Evolutionary conservation across 202 grass and related monocot species (phyloP), one percentile per base, ranked within the genome.

Genomic region (Miscanthus sacchariflorus): DNA sequence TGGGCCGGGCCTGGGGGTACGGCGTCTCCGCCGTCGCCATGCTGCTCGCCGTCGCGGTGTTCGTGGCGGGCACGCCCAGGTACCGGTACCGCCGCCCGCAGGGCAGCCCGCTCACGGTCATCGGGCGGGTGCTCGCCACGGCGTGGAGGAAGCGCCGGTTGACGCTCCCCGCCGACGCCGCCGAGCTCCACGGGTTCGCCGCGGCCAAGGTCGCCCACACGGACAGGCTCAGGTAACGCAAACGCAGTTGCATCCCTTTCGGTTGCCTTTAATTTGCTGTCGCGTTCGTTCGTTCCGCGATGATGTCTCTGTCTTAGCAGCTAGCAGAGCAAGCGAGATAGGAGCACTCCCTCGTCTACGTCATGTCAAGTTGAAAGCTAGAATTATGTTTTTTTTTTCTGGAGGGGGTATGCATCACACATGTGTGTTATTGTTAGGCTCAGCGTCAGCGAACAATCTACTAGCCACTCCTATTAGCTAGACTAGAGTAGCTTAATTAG

Each of bases 31-130:
- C 92, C 6, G 87, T 5, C 3, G 17, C 95, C 44, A 95, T 97
- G 92, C 84, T 56, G 52, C 14, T 90, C 71, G 90, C 81, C 45
- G 89, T 97, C 25, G 58, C 70, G 0, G 90, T 97, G 44, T 23
- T 97, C 70, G n/a, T 90, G 21, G 77, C 70, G 1, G 92, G 92
- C 9, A 97, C 92, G 44, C 12, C 87, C 23, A 86, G 38, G 87
- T 97, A 97, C 82, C 28, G 95, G 52, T 97, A 90, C 78, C 74
- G 92, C 13, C 6, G 90, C 10, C 96, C 96, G 1, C 85, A 86
- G 72, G 93, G 96, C 7, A 98, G 96, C 85, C 96, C 96, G 9
- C 82, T 98, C 63, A 91, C 90, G 1, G 90, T 90, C 5, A 91
- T 98, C 19, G 84, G 86, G 0, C 50, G 84, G 74, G 96, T 98